These are phyloP conservation scores for Crotalaria pallida DNA, from an alignment of 306 rosid species.

Conservation along the genomic window DNA sequence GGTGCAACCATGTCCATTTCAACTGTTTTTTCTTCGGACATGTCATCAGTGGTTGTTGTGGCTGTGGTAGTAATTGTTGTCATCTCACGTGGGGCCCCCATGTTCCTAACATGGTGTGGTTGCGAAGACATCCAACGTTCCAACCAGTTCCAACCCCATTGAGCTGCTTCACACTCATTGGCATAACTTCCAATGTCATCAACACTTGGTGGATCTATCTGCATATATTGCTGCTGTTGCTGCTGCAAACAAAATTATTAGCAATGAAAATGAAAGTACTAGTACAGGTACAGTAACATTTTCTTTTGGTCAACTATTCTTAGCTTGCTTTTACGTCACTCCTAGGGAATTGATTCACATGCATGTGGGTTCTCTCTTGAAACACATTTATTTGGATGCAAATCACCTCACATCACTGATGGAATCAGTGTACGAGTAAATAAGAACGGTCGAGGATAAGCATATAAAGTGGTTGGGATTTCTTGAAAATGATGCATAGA, in stretches of 20 bases:
- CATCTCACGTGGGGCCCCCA: conserved; percentile 31
- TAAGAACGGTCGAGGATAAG: no score
- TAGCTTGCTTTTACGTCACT: not conserved
- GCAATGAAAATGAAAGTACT: not conserved
- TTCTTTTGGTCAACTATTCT: not conserved
- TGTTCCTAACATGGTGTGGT: conserved; percentile 27
- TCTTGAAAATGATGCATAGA: no score
- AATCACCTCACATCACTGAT: no score
- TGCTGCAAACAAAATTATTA: not conserved
- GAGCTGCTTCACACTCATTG: conserved; percentile 39
- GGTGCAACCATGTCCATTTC: conserved; percentile 55
- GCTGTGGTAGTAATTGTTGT: conserved; percentile 31
- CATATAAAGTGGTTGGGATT: no score
- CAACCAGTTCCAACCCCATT: conserved; percentile 85
- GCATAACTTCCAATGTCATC: conserved; percentile 29
- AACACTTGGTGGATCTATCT: conserved; percentile 16
- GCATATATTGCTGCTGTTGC: conserved; percentile 35
- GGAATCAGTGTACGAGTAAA: no score
- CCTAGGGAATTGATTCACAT: not conserved
- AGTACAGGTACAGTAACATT: no score
- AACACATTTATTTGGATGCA: no score
- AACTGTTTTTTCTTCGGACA: conserved; percentile 79
- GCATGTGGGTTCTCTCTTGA: not conserved
- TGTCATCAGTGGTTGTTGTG: conserved; percentile 33
- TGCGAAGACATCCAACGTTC: conserved; percentile 83